A percentile compares a stretch with the other conserved stretches of the same genome.
phyloP scores from a whole-genome alignment of 2,329 filamentous ascomycete species.

The Calonectria ilicicola region DNA sequence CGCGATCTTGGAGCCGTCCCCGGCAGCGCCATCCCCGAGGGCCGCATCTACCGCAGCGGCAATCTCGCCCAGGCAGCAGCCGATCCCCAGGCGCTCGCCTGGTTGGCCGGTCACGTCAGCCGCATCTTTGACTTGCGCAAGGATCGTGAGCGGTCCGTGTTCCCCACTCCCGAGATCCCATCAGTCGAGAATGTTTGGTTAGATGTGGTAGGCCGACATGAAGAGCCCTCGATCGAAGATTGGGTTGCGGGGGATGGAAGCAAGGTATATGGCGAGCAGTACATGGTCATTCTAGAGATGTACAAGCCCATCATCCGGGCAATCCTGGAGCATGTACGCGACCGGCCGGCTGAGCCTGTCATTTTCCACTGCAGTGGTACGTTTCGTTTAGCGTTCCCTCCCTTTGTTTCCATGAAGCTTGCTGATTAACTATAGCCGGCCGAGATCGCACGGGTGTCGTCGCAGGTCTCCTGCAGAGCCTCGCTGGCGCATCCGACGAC shows the following conservation, averaged over 20 bases:
- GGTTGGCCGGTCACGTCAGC: slow-evolving; percentile 52
- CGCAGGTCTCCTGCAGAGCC: slow-evolving; percentile 61
- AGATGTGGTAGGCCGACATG: slow-evolving; percentile 48
- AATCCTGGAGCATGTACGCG: slow-evolving; percentile 61
- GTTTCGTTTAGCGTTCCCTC: slow-evolving; percentile 25
- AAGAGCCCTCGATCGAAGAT: slow-evolving; percentile 50
- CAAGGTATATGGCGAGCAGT: slow-evolving; percentile 58
- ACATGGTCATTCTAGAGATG: slow-evolving; percentile 57
- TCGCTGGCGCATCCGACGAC: slow-evolving; percentile 60
- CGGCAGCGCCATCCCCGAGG: slow-evolving; percentile 53
- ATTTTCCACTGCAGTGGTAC: slow-evolving; percentile 68
- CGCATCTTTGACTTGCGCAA: slow-evolving; percentile 66
- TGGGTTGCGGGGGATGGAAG: slow-evolving; percentile 61
- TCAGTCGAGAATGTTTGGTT: slow-evolving; percentile 62
- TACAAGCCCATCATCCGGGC: slow-evolving; percentile 57
- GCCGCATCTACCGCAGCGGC: slow-evolving; percentile 61
- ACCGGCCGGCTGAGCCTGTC: slow-evolving; percentile 57
- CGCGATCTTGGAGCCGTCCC: slow-evolving; percentile 63
- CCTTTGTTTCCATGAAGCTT: not conserved
- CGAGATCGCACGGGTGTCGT: slow-evolving; percentile 67
- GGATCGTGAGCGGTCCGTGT: slow-evolving; percentile 53
- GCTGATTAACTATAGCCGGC: slow-evolving; percentile 53
- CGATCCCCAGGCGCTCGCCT: slow-evolving; percentile 48
- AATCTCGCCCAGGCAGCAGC: slow-evolving; percentile 49
- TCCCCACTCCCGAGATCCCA: slow-evolving; percentile 58